phyloP scores from a whole-genome alignment of 306 rosid genomes.

The Dryas drummondii region DNA sequence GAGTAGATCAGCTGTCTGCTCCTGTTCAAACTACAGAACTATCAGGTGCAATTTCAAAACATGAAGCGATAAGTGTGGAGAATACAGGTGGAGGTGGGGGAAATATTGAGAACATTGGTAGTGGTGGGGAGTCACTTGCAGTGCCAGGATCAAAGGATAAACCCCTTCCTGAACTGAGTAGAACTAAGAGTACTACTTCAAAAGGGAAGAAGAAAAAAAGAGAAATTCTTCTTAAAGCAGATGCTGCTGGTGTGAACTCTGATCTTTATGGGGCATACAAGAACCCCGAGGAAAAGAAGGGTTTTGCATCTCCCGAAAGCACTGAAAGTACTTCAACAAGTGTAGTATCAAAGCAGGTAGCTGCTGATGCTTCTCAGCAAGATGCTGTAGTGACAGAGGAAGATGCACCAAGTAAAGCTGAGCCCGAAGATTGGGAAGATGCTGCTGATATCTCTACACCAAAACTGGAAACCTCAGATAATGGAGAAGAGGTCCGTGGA shows the following conservation, averaged over 20 bases:
- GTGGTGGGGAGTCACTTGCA: slow-evolving; percentile 33
- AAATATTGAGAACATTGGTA: slow-evolving; percentile 36
- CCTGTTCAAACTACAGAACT: slow-evolving; percentile 22
- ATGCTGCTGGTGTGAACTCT: slow-evolving; percentile 89
- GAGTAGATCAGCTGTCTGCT: slow-evolving; percentile 39
- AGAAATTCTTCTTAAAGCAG: slow-evolving; percentile 80
- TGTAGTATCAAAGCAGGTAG: slow-evolving; percentile 40
- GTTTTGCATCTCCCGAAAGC: slow-evolving; percentile 39
- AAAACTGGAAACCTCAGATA: slow-evolving; percentile 51
- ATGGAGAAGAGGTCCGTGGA: slow-evolving; percentile 31
- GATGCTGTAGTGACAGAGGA: slow-evolving; percentile 36
- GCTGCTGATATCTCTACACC: slow-evolving; percentile 81
- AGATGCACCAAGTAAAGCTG: slow-evolving; percentile 47
- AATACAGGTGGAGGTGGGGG: slow-evolving; percentile 40
- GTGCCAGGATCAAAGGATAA: slow-evolving; percentile 49
- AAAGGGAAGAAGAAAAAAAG: slow-evolving; percentile 56
- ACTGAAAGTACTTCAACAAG: slow-evolving; percentile 40
- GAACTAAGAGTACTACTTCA: slow-evolving; percentile 38
- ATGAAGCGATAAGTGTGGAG: slow-evolving; percentile 45
- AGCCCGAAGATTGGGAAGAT: slow-evolving; percentile 98
- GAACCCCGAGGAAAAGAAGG: slow-evolving; percentile 90
- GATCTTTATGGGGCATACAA: slow-evolving; percentile 96
- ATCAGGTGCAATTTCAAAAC: slow-evolving; percentile 35
- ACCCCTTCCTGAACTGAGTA: slow-evolving; percentile 49
- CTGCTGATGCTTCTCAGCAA: slow-evolving; percentile 35